Percentiles rank a stretch among this genome's conserved stretches.
Conservation (phyloP, 2,329 filamentous ascomycete species). For the Colletotrichum cereale region DNA sequence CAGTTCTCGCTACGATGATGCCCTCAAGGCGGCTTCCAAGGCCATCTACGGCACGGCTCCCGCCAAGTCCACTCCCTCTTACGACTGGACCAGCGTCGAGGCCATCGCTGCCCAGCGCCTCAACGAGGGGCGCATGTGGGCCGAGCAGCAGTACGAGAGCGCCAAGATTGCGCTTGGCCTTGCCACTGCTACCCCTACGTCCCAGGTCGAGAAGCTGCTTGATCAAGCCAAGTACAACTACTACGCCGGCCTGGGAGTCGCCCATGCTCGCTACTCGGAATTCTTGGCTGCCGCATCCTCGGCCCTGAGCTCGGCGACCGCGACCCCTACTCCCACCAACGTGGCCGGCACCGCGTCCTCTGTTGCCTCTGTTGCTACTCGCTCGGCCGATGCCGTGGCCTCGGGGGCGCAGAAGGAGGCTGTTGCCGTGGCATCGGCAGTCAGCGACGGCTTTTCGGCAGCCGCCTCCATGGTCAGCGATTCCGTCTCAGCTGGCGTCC, state of each 20-base stretch:
- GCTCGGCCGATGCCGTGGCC: slow-evolving; percentile 59
- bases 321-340: slow-evolving; percentile 71
- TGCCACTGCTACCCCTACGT: slow-evolving; percentile 70
- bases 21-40: slow-evolving; percentile 65
- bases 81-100: slow-evolving; percentile 63
- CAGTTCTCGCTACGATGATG: slow-evolving; percentile 68
- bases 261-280: slow-evolving; percentile 82
- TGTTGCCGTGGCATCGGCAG: slow-evolving; percentile 63
- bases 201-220: slow-evolving; percentile 67
- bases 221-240: slow-evolving; percentile 76
- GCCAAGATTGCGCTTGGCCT: slow-evolving; percentile 75
- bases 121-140: slow-evolving; percentile 76
- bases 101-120: slow-evolving; percentile 79
- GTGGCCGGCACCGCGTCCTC: slow-evolving; percentile 62
- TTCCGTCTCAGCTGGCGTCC: slow-evolving; percentile 46
- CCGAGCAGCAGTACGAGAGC: slow-evolving; percentile 77
- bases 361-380: slow-evolving; percentile 59
- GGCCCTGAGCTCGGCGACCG: slow-evolving; percentile 71
- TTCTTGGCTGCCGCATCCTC: slow-evolving; percentile 80
- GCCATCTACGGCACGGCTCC: slow-evolving; percentile 63
- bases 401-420: slow-evolving; percentile 63
- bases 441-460: slow-evolving; percentile 57
- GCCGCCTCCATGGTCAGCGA: slow-evolving; percentile 52
- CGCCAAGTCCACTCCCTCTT: slow-evolving; percentile 55
- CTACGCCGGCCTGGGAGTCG: slow-evolving; percentile 82